Percentiles rank a stretch among this genome's conserved stretches.
phyloP scores from a whole-genome alignment of 2,329 filamentous ascomycete genomes.

The Niveomyces coronatus region DNA sequence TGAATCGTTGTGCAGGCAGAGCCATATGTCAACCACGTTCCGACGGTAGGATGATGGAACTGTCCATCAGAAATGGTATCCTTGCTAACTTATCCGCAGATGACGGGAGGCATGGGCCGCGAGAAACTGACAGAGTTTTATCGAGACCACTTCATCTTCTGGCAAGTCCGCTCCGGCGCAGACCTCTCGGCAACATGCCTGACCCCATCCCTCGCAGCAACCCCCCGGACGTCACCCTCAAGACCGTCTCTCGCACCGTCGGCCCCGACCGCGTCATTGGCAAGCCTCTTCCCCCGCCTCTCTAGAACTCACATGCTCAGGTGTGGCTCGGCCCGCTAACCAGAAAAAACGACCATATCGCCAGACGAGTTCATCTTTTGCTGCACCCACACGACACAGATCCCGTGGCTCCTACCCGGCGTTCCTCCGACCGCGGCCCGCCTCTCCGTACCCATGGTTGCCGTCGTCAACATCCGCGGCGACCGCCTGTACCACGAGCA shows the following conservation, averaged over 20 bases:
- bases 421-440: conserved; percentile 40
- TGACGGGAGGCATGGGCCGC: conserved; percentile 60
- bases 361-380: conserved; percentile 54
- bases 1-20: conserved; percentile 25
- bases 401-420: conserved; percentile 30
- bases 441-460: conserved; percentile 47
- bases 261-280: conserved; percentile 56
- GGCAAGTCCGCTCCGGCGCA: not conserved
- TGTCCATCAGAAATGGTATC: not conserved
- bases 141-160: conserved; percentile 59
- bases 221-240: conserved; percentile 51
- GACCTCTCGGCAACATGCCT: too few species aligned
- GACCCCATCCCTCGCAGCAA: too few species aligned
- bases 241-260: conserved; percentile 58
- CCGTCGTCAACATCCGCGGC: conserved; percentile 52
- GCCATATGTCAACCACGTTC: conserved; percentile 68
- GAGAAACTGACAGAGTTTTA: conserved; percentile 57
- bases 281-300: conserved; percentile 5
- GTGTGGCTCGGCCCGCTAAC: too few species aligned
- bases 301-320: too few species aligned
- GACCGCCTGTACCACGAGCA: conserved; percentile 55
- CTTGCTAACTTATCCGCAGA: conserved; percentile 16
- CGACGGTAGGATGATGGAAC: conserved; percentile 35
- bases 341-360: not conserved
- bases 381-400: conserved; percentile 39